Evolutionary conservation across 2,329 filamentous ascomycete species (phyloP).

Genomic region (Ascochyta fabae): DNA sequence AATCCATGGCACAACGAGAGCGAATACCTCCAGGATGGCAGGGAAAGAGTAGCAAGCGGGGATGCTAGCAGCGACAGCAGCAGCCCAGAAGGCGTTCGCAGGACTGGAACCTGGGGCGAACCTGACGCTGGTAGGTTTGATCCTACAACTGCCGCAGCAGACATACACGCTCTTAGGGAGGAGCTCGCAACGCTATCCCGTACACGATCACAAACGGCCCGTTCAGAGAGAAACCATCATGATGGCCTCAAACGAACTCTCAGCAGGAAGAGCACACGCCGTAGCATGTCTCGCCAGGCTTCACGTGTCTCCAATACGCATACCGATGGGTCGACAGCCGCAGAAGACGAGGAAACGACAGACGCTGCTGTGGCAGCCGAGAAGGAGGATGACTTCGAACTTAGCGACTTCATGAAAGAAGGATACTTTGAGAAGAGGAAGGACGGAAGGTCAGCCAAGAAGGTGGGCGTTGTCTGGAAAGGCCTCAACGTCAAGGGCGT

Average conservation of each 20-base stretch:
- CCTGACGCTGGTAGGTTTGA: constrained; percentile 62
- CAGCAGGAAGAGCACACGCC: constrained; percentile 38
- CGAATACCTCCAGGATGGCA: constrained; percentile 25
- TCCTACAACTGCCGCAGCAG: constrained; percentile 62
- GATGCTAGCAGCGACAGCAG: constrained; percentile 27
- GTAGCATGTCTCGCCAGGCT: constrained; percentile 18
- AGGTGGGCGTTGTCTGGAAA: constrained; percentile 78
- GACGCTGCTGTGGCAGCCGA: constrained; percentile 48
- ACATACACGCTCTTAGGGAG: constrained; percentile 63
- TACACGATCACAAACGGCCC: constrained; percentile 39
- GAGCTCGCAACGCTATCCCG: constrained; percentile 63
- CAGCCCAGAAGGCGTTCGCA: constrained; percentile 36
- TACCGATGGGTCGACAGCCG: constrained; percentile 11
- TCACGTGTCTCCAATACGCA: constrained; percentile 22
- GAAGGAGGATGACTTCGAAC: constrained; percentile 68
- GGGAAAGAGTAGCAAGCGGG: constrained; percentile 22
- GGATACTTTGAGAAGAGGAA: constrained; percentile 78
- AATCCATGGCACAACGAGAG: constrained; percentile 48
- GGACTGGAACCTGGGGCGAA: constrained; percentile 67
- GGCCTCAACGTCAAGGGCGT: constrained; percentile 76
- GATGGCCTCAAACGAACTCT: constrained; percentile 34
- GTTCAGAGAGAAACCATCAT: constrained; percentile 28
- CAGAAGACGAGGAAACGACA: constrained; percentile 32
- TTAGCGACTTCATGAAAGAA: constrained; percentile 73
- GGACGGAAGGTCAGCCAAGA: constrained; percentile 73